Conservation (phyloP, 345 rosid genomes). For the Aquilaria sinensis region DNA sequence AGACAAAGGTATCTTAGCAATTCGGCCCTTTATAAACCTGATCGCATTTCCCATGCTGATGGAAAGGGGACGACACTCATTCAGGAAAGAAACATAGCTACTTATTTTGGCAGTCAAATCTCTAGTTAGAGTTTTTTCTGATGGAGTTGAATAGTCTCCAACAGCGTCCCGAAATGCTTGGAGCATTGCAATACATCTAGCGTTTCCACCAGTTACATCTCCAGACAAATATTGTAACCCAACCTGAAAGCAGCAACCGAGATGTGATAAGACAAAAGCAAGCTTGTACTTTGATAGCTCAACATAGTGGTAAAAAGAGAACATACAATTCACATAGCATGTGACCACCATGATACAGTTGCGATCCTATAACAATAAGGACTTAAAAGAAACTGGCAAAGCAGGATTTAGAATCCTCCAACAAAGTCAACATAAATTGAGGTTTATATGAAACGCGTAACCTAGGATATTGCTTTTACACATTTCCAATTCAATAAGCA, state of each 20-base stretch:
- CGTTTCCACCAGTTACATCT: constrained; percentile 86
- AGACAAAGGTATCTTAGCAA: constrained; percentile 67
- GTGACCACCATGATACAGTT: no score
- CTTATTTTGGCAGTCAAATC: constrained; percentile 82
- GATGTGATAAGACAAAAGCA: neutral
- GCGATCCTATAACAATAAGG: no score
- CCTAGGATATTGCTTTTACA: no score
- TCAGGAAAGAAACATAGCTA: constrained; percentile 81
- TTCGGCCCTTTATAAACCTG: constrained; percentile 64
- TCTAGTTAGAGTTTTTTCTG: constrained; percentile 66
- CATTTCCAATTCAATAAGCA: no score
- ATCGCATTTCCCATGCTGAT: constrained; percentile 96
- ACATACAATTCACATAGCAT: no score
- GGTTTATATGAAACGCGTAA: no score
- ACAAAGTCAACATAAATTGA: no score
- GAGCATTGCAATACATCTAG: constrained; percentile 98
- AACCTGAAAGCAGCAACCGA: constrained; percentile 43
- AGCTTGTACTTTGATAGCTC: neutral
- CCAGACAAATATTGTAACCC: constrained; percentile 87
- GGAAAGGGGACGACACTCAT: constrained; percentile 87
- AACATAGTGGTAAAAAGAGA: neutral
- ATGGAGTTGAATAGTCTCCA: constrained; percentile 71
- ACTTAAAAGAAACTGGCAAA: no score
- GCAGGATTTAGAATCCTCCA: no score
- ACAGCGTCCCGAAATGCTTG: constrained; percentile 85